A percentile compares a stretch with the other conserved stretches of the same genome.
These are phyloP conservation scores for Bolboschoenoplectus hybrid DNA, from an alignment of 202 grass and related monocot species.

Conservation along the genomic window DNA sequence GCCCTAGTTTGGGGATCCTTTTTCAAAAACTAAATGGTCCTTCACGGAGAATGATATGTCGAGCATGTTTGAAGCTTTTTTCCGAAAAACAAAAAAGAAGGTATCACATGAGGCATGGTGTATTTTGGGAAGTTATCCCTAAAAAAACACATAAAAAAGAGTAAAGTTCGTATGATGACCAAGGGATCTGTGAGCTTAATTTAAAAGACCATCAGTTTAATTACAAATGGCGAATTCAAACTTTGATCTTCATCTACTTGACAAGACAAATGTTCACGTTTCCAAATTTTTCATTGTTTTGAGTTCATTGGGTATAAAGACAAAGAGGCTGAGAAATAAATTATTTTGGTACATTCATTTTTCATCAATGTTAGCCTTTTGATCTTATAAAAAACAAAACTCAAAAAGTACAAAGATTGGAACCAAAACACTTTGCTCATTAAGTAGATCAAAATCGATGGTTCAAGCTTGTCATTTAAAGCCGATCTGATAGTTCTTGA, in stretches of 20 bases:
- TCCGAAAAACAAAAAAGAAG: neutral
- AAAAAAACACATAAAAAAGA: neutral
- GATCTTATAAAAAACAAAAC: neutral
- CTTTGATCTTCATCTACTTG: neutral
- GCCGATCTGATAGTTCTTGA: neutral
- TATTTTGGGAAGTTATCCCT: neutral
- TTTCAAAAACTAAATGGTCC: neutral
- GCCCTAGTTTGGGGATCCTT: neutral
- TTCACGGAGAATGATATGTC: neutral
- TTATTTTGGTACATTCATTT: neutral
- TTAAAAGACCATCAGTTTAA: slow-evolving; percentile 2
- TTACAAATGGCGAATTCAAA: neutral
- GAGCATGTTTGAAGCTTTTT: neutral
- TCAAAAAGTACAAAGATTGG: neutral
- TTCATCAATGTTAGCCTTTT: neutral
- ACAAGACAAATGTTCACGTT: slow-evolving; percentile 9
- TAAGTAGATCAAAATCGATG: neutral
- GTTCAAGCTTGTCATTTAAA: neutral
- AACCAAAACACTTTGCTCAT: neutral
- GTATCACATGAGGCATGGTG: neutral
- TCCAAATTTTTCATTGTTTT: neutral
- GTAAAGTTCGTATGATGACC: neutral
- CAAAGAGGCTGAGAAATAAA: slow-evolving; percentile 8
- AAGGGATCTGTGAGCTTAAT: neutral
- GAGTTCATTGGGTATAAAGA: neutral